These are phyloP conservation scores for Talaromyces pinophilus DNA, from an alignment of 2,329 filamentous ascomycete species.

Conservation along the genomic window DNA sequence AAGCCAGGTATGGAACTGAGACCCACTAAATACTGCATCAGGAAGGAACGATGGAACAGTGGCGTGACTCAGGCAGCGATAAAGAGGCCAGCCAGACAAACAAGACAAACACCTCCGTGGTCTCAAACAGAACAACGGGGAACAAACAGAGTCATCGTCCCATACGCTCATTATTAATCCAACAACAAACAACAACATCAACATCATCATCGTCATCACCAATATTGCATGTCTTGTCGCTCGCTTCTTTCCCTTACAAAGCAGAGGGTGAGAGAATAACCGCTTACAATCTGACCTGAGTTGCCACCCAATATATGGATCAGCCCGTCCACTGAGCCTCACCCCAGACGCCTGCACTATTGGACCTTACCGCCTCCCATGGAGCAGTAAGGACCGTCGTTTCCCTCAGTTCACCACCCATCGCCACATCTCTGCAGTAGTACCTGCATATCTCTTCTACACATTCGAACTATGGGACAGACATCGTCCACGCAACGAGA, in stretches of 20 bases:
- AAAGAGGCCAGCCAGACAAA: slow-evolving; percentile 5
- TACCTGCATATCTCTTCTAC: slow-evolving; percentile 26
- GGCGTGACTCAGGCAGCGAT: slow-evolving; percentile 6
- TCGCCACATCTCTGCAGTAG: slow-evolving; percentile 19
- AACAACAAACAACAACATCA: slow-evolving; percentile 2
- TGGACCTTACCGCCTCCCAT: slow-evolving; percentile 21
- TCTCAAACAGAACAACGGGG: slow-evolving; percentile 6
- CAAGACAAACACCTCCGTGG: slow-evolving; percentile 10
- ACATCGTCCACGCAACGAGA: slow-evolving; percentile 45
- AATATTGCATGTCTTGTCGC: background rate
- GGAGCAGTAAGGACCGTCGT: slow-evolving; percentile 14
- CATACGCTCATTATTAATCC: slow-evolving; percentile 16
- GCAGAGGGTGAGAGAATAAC: background rate
- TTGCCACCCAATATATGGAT: background rate
- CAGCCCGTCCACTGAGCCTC: slow-evolving; percentile 6
- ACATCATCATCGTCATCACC: slow-evolving; percentile 1
- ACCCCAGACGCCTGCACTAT: slow-evolving; percentile 10
- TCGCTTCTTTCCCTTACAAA: background rate
- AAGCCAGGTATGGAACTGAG: background rate
- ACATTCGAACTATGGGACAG: slow-evolving; percentile 46
- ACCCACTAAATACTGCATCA: background rate
- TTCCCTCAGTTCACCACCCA: slow-evolving; percentile 16
- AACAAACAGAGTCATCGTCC: background rate
- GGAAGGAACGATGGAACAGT: background rate
- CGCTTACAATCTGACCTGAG: background rate